Conservation (phyloP, 1,139 yeast genomes). For the Entelexis paramagnoliae region DNA sequence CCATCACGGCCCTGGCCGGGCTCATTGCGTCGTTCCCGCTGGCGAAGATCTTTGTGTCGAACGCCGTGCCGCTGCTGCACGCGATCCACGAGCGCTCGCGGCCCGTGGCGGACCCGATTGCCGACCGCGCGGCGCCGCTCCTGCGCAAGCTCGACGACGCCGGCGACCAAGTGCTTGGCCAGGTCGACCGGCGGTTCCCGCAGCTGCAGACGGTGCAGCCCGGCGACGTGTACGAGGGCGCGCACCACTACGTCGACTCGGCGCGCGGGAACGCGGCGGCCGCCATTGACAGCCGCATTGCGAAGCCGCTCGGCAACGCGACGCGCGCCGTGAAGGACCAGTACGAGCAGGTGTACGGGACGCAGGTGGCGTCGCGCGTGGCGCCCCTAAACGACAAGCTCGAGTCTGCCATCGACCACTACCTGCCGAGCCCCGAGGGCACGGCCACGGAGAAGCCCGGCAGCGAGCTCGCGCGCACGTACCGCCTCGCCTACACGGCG, state of each 20-base stretch:
- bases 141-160: constrained; percentile 31
- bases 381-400: constrained; percentile 55
- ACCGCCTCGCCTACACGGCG: constrained; percentile 29
- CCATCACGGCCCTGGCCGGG: constrained; percentile 50
- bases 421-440: constrained; percentile 37
- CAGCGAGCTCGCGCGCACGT: constrained; percentile 22
- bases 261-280: constrained; percentile 29
- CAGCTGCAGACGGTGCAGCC: constrained; percentile 32
- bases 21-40: constrained; percentile 51
- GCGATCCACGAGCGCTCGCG: constrained; percentile 29
- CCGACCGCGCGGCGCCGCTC: constrained; percentile 30
- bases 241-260: constrained; percentile 29
- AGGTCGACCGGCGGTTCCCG: constrained; percentile 33
- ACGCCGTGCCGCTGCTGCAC: constrained; percentile 44
- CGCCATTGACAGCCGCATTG: constrained; percentile 27
- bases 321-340: constrained; percentile 30
- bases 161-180: constrained; percentile 31
- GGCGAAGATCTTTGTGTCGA: constrained; percentile 47
- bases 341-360: constrained; percentile 37
- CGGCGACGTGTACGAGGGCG: constrained; percentile 30
- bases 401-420: constrained; percentile 38
- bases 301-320: constrained; percentile 30
- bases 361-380: constrained; percentile 45
- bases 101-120: constrained; percentile 30
- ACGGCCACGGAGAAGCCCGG: neutral